A percentile compares a stretch with the other conserved stretches of the same genome.
Evolutionary conservation across 495 filamentous ascomycete species (phyloP).

Genomic region (Aspergillus egyptiacus): DNA sequence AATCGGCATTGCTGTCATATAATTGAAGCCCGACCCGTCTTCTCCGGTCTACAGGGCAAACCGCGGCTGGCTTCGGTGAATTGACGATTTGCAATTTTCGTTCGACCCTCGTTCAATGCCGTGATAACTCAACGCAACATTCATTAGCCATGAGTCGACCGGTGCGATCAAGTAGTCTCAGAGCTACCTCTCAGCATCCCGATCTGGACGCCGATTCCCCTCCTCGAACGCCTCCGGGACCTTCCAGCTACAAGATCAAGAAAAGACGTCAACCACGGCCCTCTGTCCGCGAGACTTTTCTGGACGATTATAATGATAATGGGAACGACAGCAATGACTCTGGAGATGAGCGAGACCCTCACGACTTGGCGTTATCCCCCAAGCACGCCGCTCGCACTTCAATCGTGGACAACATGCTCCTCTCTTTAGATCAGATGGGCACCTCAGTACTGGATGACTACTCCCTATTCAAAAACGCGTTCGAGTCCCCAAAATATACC

Average conservation of each 20-base stretch:
- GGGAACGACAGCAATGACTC: slow-evolving; percentile 38
- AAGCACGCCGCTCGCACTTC: slow-evolving; percentile 75
- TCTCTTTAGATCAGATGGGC: slow-evolving; percentile 75
- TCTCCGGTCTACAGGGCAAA: no score
- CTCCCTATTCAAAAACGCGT: slow-evolving; percentile 37
- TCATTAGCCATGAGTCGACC: slow-evolving; percentile 13
- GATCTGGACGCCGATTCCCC: slow-evolving; percentile 29
- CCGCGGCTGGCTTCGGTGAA: no score
- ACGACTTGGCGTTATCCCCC: slow-evolving; percentile 76
- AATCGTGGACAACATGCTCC: slow-evolving; percentile 85
- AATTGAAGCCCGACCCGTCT: not conserved
- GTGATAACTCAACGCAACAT: not conserved
- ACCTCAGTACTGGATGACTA: slow-evolving; percentile 38
- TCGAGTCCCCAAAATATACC: slow-evolving; percentile 28
- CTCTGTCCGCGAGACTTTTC: slow-evolving; percentile 45
- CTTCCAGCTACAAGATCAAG: slow-evolving; percentile 27
- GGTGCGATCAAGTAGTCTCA: slow-evolving; percentile 19
- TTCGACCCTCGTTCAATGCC: slow-evolving; percentile 6
- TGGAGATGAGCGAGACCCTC: slow-evolving; percentile 63
- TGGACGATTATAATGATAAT: slow-evolving; percentile 44
- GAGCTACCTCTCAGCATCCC: slow-evolving; percentile 30
- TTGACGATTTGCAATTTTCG: not conserved
- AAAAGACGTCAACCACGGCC: slow-evolving; percentile 28
- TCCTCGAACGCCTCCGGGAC: slow-evolving; percentile 42
- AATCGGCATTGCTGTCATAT: not conserved